Conservation (phyloP, 1,284 basidiomycete genomes). For the Neonothopanus nambi region DNA sequence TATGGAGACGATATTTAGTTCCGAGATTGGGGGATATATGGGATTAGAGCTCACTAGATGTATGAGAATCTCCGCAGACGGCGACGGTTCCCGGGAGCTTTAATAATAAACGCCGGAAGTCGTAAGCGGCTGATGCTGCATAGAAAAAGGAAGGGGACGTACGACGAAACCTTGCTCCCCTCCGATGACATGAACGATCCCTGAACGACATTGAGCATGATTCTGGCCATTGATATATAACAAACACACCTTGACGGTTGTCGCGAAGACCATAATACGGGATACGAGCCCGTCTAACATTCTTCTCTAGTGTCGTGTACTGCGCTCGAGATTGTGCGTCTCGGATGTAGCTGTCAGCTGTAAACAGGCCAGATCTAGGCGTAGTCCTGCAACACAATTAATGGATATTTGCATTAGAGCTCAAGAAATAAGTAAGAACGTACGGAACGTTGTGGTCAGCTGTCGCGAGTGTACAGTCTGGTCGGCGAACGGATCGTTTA, state of each 20-base stretch:
- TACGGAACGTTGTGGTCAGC: slow-evolving; percentile 96
- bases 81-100: slow-evolving; percentile 92
- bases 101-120: background rate
- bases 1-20: slow-evolving; percentile 27
- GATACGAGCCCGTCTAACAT: slow-evolving; percentile 94
- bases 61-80: slow-evolving; percentile 95
- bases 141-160: slow-evolving; percentile 22
- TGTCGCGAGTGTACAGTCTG: slow-evolving; percentile 93
- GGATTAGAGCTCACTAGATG: slow-evolving; percentile 62
- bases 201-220: slow-evolving; percentile 38
- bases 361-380: slow-evolving; percentile 83
- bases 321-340: slow-evolving; percentile 91
- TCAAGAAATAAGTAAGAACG: slow-evolving; percentile 32
- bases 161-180: slow-evolving; percentile 96
- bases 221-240: background rate
- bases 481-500: slow-evolving; percentile 63
- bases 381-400: slow-evolving; percentile 59
- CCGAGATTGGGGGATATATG: background rate
- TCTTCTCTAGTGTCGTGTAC: slow-evolving; percentile 87
- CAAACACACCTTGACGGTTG: slow-evolving; percentile 72
- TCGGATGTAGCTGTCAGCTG: slow-evolving; percentile 75
- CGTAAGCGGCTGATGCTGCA: background rate
- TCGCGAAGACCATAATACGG: slow-evolving; percentile 95
- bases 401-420: background rate
- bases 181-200: slow-evolving; percentile 94